These are phyloP conservation scores for Paulownia fortunei DNA, from an alignment of 257 asterid species.

Conservation along the genomic window DNA sequence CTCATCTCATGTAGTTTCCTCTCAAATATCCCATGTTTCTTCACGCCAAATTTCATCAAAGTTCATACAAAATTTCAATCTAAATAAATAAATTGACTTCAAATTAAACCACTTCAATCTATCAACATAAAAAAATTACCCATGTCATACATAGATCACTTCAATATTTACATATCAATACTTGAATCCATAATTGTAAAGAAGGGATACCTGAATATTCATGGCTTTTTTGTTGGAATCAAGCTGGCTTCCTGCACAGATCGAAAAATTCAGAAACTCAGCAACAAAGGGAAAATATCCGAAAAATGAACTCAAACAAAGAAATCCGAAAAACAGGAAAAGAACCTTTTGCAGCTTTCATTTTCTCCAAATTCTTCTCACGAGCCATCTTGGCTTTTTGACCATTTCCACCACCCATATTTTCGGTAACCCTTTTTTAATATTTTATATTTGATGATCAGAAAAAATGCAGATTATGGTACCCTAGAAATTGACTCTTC, in stretches of 20 bases:
- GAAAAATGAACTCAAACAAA: not conserved
- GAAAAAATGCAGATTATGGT: not conserved
- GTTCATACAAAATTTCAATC: not conserved
- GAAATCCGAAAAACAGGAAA: not conserved
- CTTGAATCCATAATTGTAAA: not conserved
- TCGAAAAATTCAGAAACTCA: conserved; percentile 29
- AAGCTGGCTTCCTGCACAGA: conserved; percentile 57
- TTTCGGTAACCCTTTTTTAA: not conserved
- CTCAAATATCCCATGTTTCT: not conserved
- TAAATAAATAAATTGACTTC: not conserved
- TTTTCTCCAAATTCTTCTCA: conserved; percentile 76
- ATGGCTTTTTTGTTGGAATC: conserved; percentile 61
- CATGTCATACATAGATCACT: not conserved
- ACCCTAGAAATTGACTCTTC: conserved; percentile 33
- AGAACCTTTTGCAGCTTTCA: conserved; percentile 66
- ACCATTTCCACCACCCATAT: conserved; percentile 89
- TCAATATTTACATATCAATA: not conserved
- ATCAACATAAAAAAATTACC: not conserved
- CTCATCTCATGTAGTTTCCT: not conserved
- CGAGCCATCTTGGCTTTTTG: conserved; percentile 92
- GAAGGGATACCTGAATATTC: conserved; percentile 48
- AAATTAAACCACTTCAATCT: not conserved
- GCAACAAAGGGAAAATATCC: not conserved
- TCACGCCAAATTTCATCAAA: not conserved
- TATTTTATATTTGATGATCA: not conserved